phyloP scores from a whole-genome alignment of 495 filamentous ascomycete species.

The Durotheca rogersii region DNA sequence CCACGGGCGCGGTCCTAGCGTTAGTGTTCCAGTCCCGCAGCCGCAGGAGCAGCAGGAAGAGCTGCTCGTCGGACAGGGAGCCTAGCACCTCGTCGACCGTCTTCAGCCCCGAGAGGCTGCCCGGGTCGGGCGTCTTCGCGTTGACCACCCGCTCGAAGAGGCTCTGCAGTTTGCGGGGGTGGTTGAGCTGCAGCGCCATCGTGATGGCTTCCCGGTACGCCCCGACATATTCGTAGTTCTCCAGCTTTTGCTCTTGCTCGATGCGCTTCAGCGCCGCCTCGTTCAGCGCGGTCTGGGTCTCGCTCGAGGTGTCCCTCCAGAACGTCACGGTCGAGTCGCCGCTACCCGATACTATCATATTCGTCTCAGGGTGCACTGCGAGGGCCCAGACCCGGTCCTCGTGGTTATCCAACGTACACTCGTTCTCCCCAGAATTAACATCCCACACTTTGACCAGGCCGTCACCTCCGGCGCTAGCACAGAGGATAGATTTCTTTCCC shows the following conservation, averaged over 20 bases:
- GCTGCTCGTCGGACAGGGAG: slow-evolving; percentile 75
- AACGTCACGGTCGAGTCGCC: slow-evolving; percentile 89
- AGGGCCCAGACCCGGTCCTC: slow-evolving; percentile 90
- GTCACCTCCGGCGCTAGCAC: slow-evolving; percentile 89
- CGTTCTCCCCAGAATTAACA: slow-evolving; percentile 71
- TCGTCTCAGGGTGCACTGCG: slow-evolving; percentile 63
- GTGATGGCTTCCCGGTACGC: slow-evolving; percentile 91
- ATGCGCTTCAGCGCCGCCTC: slow-evolving; percentile 73
- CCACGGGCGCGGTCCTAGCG: slow-evolving; percentile 76
- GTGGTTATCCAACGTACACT: slow-evolving; percentile 92
- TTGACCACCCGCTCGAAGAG: slow-evolving; percentile 81
- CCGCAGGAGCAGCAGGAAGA: slow-evolving; percentile 74
- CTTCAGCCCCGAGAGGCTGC: slow-evolving; percentile 67
- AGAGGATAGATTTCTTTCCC: slow-evolving; percentile 56
- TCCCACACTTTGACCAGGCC: slow-evolving; percentile 98
- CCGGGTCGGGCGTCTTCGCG: slow-evolving; percentile 57
- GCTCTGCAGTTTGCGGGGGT: slow-evolving; percentile 78
- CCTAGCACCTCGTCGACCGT: slow-evolving; percentile 84
- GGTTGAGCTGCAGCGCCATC: slow-evolving; percentile 87
- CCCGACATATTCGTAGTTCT: slow-evolving; percentile 83
- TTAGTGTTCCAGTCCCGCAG: slow-evolving; percentile 97
- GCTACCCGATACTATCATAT: slow-evolving; percentile 81
- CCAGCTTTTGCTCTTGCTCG: slow-evolving; percentile 87
- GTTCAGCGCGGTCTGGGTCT: slow-evolving; percentile 68
- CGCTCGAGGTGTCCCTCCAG: slow-evolving; percentile 89